A percentile compares a stretch with the other conserved stretches of the same genome.
Evolutionary conservation across 257 asterid genomes (phyloP).

Genomic region (Primulina tabacum): DNA sequence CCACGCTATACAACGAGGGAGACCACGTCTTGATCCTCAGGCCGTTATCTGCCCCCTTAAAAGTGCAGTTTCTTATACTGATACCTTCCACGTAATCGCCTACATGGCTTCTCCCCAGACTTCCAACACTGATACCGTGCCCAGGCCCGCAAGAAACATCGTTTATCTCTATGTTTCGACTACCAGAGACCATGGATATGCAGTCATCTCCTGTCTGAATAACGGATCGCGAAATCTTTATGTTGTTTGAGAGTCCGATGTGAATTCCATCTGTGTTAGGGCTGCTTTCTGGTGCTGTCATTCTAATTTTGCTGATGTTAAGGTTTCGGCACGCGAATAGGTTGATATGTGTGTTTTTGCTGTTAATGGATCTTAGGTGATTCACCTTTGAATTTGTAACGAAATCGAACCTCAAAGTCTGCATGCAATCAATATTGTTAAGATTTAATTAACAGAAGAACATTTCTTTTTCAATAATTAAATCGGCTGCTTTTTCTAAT

Average conservation of each 20-base stretch:
- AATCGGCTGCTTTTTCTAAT: neutral
- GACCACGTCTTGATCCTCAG: conserved; percentile 75
- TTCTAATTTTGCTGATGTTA: conserved; percentile 34
- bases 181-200: conserved; percentile 60
- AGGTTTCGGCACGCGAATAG: conserved; percentile 53
- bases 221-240: conserved; percentile 30
- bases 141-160: conserved; percentile 64
- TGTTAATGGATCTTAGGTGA: conserved; percentile 52
- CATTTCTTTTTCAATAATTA: neutral
- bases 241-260: conserved; percentile 46
- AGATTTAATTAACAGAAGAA: neutral
- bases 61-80: conserved; percentile 39
- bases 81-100: conserved; percentile 40
- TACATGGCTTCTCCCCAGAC: conserved; percentile 42
- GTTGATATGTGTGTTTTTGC: conserved; percentile 61
- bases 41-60: conserved; percentile 52
- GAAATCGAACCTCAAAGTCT: conserved; percentile 69
- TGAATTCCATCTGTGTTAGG: conserved; percentile 77
- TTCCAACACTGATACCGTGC: conserved; percentile 73
- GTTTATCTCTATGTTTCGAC: conserved; percentile 38
- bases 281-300: conserved; percentile 54
- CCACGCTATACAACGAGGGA: conserved; percentile 35
- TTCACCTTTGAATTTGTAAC: conserved; percentile 44
- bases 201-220: conserved; percentile 78
- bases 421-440: neutral